phyloP scores from a whole-genome alignment of 2,329 filamentous ascomycete species.

The Colletotrichum ledebouriae region DNA sequence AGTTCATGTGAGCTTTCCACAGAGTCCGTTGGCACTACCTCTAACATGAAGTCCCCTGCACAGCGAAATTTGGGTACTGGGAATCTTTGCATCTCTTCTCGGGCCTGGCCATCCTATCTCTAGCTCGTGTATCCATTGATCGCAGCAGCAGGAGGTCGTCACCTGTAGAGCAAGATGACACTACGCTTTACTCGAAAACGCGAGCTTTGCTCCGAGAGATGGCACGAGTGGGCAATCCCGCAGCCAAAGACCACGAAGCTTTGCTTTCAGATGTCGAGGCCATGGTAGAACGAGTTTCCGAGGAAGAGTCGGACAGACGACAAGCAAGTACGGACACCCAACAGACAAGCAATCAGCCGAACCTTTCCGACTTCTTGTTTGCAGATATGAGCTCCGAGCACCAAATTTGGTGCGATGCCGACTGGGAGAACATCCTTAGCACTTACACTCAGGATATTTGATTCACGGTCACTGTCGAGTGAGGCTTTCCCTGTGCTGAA shows the following conservation, averaged over 20 bases:
- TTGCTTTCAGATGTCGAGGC: slow-evolving; percentile 42
- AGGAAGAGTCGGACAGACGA: background rate
- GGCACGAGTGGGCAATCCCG: slow-evolving; percentile 39
- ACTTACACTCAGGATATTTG: slow-evolving; percentile 28
- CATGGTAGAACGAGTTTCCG: slow-evolving; percentile 26
- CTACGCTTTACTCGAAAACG: slow-evolving; percentile 27
- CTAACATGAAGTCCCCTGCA: accelerated
- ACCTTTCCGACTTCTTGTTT: slow-evolving; percentile 10
- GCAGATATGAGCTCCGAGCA: background rate
- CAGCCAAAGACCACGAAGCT: slow-evolving; percentile 38
- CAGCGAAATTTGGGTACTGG: slow-evolving; percentile 46
- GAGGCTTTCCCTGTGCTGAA: too few species aligned
- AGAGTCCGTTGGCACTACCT: background rate
- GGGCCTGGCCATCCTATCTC: slow-evolving; percentile 42
- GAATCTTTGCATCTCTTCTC: slow-evolving; percentile 47
- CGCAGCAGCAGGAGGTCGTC: background rate
- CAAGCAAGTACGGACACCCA: background rate
- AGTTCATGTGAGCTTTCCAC: background rate
- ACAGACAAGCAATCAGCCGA: background rate
- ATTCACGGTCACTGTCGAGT: background rate
- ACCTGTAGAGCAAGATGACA: background rate
- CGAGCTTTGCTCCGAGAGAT: slow-evolving; percentile 38
- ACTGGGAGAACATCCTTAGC: slow-evolving; percentile 33
- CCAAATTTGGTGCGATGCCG: slow-evolving; percentile 26
- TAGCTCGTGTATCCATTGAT: slow-evolving; percentile 30